These are phyloP conservation scores for Phytophthora cryptogea DNA, from an alignment of 352 stramenopile genomes.

Conservation along the genomic window DNA sequence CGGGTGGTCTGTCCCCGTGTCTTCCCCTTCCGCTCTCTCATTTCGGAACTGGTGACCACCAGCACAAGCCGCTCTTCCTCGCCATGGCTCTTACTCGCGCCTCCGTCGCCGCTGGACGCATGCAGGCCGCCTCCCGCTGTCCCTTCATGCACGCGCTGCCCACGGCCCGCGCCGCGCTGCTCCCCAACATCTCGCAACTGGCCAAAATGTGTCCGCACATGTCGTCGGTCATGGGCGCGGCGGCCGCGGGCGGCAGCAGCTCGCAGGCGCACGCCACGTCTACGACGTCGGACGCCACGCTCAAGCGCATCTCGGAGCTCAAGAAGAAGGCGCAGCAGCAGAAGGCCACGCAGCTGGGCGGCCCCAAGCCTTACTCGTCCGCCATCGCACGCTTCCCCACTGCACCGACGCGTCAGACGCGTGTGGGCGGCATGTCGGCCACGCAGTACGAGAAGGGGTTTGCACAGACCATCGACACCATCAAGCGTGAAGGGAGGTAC, in stretches of 20 bases:
- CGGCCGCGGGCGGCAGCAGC: slow-evolving; percentile 43
- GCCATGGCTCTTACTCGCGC: slow-evolving; percentile 72
- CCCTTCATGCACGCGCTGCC: slow-evolving; percentile 86
- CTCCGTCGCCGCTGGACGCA: slow-evolving; percentile 63
- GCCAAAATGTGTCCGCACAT: slow-evolving; percentile 89
- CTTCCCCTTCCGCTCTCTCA: slow-evolving; percentile 17
- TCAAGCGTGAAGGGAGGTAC: slow-evolving; percentile 89
- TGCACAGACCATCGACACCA: slow-evolving; percentile 72
- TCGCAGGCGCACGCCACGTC: slow-evolving; percentile 69
- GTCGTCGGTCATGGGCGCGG: slow-evolving; percentile 76
- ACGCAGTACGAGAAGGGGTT: slow-evolving; percentile 78
- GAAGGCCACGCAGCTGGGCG: slow-evolving; percentile 30
- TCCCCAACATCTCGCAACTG: slow-evolving; percentile 87
- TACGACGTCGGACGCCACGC: slow-evolving; percentile 60
- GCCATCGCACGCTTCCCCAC: slow-evolving; percentile 64
- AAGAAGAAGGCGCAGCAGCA: slow-evolving; percentile 65
- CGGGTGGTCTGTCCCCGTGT: slow-evolving; percentile 1
- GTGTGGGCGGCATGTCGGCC: slow-evolving; percentile 61
- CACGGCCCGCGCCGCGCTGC: slow-evolving; percentile 68
- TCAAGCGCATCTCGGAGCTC: slow-evolving; percentile 73
- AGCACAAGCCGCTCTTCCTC: slow-evolving; percentile 20
- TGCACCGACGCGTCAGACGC: slow-evolving; percentile 52
- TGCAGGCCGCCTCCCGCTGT: slow-evolving; percentile 78
- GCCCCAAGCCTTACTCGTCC: slow-evolving; percentile 42
- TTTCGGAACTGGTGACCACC: slow-evolving; percentile 43